Evolutionary conservation across 1,284 basidiomycete genomes (phyloP).

Genomic region (Fereydounia khargensis): DNA sequence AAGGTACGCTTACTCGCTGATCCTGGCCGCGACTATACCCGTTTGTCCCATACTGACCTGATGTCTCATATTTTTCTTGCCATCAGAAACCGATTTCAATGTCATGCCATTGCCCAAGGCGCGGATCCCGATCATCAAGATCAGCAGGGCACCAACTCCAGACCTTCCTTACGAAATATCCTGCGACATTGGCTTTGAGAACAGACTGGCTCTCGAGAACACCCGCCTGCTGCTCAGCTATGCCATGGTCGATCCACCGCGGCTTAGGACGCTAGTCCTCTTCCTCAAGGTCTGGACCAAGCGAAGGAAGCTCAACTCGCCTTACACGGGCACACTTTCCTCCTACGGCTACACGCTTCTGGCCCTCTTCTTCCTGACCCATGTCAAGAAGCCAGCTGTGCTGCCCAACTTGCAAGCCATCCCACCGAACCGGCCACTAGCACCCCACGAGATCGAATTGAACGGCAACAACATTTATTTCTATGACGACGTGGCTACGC

Average conservation of each 20-base stretch:
- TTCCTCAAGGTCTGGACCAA: constrained; percentile 99
- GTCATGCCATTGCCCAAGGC: constrained; percentile 95
- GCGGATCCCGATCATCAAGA: constrained; percentile 96
- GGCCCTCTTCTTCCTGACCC: constrained; percentile 93
- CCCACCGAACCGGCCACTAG: constrained; percentile 42
- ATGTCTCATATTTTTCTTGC: no score
- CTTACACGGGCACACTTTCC: constrained; percentile 91
- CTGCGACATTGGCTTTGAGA: constrained; percentile 98
- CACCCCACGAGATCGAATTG: constrained; percentile 74
- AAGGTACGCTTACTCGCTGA: constrained; percentile 54
- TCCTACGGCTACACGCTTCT: constrained; percentile 97
- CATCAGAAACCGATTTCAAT: constrained; percentile 84
- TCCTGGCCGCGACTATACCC: no score
- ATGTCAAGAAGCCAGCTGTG: constrained; percentile 69
- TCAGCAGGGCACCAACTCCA: constrained; percentile 81
- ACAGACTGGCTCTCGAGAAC: constrained; percentile 92
- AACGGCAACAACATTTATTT: constrained; percentile 66
- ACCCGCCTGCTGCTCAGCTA: constrained; percentile 94
- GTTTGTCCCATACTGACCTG: no score
- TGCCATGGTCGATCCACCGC: constrained; percentile 91
- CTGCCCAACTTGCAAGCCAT: constrained; percentile 59
- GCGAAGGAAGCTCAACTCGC: constrained; percentile 94
- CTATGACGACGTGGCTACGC: constrained; percentile 91
- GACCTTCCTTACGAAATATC: constrained; percentile 71
- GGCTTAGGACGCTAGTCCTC: constrained; percentile 88